These are phyloP conservation scores for Salix dunnii DNA, from an alignment of 345 rosid species.

Conservation along the genomic window DNA sequence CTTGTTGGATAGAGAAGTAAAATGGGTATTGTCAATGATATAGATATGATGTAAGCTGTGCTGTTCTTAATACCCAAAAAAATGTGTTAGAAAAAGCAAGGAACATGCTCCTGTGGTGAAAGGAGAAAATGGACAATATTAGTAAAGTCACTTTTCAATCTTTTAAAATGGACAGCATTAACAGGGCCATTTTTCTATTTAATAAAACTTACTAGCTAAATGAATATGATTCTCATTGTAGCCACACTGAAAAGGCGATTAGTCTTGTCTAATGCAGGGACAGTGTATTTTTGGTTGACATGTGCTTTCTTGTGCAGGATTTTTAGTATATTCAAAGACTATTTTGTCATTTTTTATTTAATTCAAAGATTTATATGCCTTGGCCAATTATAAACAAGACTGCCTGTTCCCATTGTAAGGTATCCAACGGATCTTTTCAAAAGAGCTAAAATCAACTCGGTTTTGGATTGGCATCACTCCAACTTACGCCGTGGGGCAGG, in stretches of 20 bases:
- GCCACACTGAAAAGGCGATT: no score
- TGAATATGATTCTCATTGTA: no score
- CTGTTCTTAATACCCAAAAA: background rate
- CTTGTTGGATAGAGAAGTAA: no score
- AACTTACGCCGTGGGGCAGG: constrained; percentile 74
- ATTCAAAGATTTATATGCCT: background rate
- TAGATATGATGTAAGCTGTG: background rate
- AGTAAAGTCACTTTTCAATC: background rate
- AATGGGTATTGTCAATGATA: no score
- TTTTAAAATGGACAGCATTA: no score
- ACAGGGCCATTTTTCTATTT: no score
- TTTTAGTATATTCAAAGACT: background rate
- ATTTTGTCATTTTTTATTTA: background rate
- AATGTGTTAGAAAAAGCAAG: background rate
- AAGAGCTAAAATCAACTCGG: constrained; percentile 79
- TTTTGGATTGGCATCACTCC: constrained; percentile 87
- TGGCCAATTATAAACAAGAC: background rate
- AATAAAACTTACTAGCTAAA: no score
- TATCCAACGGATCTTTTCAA: constrained; percentile 77
- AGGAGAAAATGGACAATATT: no score
- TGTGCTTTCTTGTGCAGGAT: background rate
- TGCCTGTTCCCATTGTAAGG: constrained; percentile 36
- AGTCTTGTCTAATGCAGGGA: background rate
- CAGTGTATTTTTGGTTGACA: background rate
- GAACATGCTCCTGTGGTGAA: background rate